Evolutionary conservation across 2,329 filamentous ascomycete genomes (phyloP), one percentile per base, ranked within the genome.

Genomic region (Emergomyces orientalis): DNA sequence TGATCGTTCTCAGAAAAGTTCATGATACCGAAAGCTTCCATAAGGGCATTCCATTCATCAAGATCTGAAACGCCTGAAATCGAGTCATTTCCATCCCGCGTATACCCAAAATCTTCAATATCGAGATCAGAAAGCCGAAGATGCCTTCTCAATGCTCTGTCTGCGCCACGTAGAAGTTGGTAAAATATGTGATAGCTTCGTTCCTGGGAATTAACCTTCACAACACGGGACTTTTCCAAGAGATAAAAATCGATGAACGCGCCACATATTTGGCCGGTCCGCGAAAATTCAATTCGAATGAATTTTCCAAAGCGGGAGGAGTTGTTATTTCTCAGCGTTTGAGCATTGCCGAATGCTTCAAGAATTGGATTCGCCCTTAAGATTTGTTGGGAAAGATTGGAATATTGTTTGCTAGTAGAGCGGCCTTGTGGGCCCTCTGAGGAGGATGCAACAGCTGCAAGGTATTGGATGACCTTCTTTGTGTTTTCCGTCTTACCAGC

Each of bases 221-320:
- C 93, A 8, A 99, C 94, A 69, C 94, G 86, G n/a, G 94, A 99
- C 76, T 99, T 99, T 73, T 99, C 94, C 17, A 99, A 80, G 0
- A 99, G 82, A 76, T 97, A 99, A 94, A 94, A 99, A 74, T 99
- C 92, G 67, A 99, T 97, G 77, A 91, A 97, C 27, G 94, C 94
- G 43, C 95, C 95, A 3, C 89, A 89, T 67, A 99, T 99, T 62
- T 94, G 89, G 34, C 95, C 95, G 43, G 85, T 85, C 30, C 89
- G 84, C 41, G 86, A 91, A 76, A 99, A 97, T 73, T 97, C 91
- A 71, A 99, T 99, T 59, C 95, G 85, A 73, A 99, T 99, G 71
- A 99, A 99, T 75, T 99, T 99, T 72, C 94, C 94, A 71, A 99
- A 99, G 67, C 94, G 87, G 5, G 94, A 99, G 0, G 94, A 99